A percentile compares a stretch with the other conserved stretches of the same genome.
These are phyloP conservation scores for Epichloe scottii DNA, from an alignment of 2,329 filamentous ascomycete genomes.

Conservation along the genomic window DNA sequence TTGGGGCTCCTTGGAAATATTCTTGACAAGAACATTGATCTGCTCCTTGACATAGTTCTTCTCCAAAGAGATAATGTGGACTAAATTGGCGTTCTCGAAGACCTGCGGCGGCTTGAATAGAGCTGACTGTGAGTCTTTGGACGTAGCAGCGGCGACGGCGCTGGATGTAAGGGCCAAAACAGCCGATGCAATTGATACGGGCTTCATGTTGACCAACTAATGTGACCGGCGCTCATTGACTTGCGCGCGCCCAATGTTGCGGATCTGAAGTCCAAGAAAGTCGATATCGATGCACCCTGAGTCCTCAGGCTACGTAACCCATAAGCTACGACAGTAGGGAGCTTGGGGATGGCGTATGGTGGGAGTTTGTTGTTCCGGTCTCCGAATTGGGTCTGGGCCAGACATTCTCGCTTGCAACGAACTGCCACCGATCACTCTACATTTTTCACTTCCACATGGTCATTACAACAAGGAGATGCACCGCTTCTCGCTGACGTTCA, in stretches of 20 bases:
- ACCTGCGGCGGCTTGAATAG: constrained; percentile 77
- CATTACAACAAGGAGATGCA: too few relatives aligned
- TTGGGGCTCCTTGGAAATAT: constrained; percentile 66
- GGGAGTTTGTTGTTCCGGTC: constrained; percentile 8
- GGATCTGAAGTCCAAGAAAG: constrained; percentile 6
- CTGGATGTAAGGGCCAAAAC: constrained; percentile 45
- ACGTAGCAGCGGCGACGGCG: constrained; percentile 34
- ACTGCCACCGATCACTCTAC: background rate
- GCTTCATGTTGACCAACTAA: constrained; percentile 26
- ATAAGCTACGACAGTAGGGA: background rate
- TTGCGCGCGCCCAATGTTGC: constrained; percentile 14
- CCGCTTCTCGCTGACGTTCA: background rate
- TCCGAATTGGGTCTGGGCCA: background rate
- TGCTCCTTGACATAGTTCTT: constrained; percentile 85
- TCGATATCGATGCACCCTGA: constrained; percentile 4
- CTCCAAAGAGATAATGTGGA: constrained; percentile 82
- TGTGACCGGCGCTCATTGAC: constrained; percentile 21
- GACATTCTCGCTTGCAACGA: background rate
- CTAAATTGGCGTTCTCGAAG: constrained; percentile 87
- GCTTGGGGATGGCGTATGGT: constrained; percentile 4
- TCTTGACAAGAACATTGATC: constrained; percentile 90
- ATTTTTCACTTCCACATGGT: background rate
- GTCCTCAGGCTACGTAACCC: constrained; percentile 6
- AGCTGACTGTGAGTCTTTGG: constrained; percentile 46
- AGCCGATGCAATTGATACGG: constrained; percentile 38